phyloP scores from a whole-genome alignment of 768 basidiomycete genomes.

The Podaxis mareebaensis region DNA sequence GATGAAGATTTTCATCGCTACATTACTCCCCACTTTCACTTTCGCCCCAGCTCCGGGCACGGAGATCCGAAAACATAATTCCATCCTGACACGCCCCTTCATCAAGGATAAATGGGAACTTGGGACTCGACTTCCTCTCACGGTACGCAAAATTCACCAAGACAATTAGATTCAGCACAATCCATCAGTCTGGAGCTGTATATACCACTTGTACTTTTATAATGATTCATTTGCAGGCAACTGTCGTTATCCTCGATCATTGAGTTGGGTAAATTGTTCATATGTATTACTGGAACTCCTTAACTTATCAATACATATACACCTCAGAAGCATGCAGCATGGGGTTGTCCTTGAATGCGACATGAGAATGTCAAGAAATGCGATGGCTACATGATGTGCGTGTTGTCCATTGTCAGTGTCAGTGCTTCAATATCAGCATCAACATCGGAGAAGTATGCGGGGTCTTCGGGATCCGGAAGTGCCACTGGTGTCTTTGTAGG shows the following conservation, averaged over 20 bases:
- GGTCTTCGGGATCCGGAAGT: neutral
- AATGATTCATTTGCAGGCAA: neutral
- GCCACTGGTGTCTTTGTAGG: neutral
- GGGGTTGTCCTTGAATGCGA: neutral
- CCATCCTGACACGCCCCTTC: constrained; percentile 51
- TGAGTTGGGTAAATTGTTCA: constrained; percentile 1
- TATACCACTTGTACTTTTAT: neutral
- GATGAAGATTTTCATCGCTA: constrained; percentile 51
- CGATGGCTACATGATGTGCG: neutral
- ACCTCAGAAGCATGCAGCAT: neutral
- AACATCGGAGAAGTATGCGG: constrained; percentile 20
- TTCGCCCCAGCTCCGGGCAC: constrained; percentile 43
- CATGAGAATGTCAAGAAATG: neutral
- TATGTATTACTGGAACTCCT: neutral
- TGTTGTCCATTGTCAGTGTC: constrained; percentile 24
- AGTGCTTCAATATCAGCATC: constrained; percentile 37
- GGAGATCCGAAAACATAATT: constrained; percentile 46
- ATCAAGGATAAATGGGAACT: constrained; percentile 39
- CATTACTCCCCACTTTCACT: constrained; percentile 44
- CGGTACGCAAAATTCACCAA: constrained; percentile 2
- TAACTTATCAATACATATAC: neutral
- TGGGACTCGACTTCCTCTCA: constrained; percentile 43
- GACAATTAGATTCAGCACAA: neutral
- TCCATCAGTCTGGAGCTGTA: neutral
- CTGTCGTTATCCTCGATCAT: constrained; percentile 8